phyloP scores from a whole-genome alignment of 345 rosid genomes.

The Pistacia atlantica region DNA sequence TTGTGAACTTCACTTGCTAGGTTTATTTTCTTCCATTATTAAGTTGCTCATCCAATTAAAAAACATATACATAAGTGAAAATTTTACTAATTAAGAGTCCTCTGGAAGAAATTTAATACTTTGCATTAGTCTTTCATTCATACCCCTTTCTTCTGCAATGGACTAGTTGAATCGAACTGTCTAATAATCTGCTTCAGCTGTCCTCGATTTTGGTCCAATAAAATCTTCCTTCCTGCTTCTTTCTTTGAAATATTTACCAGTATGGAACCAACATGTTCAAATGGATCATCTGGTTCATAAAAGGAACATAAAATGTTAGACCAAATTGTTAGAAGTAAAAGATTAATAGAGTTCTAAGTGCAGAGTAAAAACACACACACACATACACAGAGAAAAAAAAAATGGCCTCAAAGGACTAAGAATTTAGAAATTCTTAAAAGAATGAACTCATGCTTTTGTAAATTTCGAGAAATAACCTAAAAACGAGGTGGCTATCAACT shows the following conservation, averaged over 20 bases:
- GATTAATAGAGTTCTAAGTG: conserved; percentile 1
- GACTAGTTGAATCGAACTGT: conserved; percentile 74
- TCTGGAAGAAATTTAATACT: conserved; percentile 7
- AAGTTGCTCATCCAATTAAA: too few relatives aligned
- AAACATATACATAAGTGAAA: too few relatives aligned
- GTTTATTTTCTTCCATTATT: background rate
- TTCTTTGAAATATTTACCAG: conserved; percentile 89
- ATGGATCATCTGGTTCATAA: background rate
- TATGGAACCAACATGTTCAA: conserved; percentile 87
- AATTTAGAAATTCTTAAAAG: too few relatives aligned
- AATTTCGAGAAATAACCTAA: conserved; percentile 7
- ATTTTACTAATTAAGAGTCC: too few relatives aligned
- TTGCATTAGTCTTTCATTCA: conserved; percentile 20
- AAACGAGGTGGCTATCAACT: background rate
- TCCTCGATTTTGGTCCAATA: conserved; percentile 78
- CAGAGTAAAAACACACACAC: background rate
- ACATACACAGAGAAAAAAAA: too few relatives aligned
- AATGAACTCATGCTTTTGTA: background rate
- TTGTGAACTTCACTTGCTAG: background rate
- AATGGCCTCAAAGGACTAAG: too few relatives aligned
- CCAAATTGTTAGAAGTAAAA: background rate
- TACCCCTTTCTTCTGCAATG: conserved; percentile 88
- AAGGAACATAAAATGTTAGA: conserved; percentile 18
- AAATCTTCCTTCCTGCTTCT: conserved; percentile 73
- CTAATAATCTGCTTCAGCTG: conserved; percentile 79